Percentiles rank a stretch among this genome's conserved stretches.
Conservation (phyloP, 805 yeast species). For the Limtongia smithiae region DNA sequence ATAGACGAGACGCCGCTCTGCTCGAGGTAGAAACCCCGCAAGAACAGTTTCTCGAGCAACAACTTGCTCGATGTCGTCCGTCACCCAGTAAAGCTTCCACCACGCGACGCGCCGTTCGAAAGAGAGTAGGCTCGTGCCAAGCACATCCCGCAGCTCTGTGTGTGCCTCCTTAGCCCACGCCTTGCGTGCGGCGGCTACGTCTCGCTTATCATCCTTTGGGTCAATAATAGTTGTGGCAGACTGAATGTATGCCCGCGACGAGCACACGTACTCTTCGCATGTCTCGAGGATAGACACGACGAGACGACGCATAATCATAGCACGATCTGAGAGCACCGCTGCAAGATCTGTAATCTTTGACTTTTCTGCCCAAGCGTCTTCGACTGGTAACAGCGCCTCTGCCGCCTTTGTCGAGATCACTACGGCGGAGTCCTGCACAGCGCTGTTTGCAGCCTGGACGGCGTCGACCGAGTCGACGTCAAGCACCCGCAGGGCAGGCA, state of each 20-base stretch:
- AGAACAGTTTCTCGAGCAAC: slow-evolving; percentile 25
- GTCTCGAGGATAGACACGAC: slow-evolving; percentile 32
- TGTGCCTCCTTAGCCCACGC: slow-evolving; percentile 41
- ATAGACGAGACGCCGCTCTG: slow-evolving; percentile 34
- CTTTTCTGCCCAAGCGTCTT: slow-evolving; percentile 5
- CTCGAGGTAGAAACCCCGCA: slow-evolving; percentile 32
- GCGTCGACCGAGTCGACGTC: slow-evolving; percentile 3
- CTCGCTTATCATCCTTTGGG: slow-evolving; percentile 18
- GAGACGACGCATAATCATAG: slow-evolving; percentile 5
- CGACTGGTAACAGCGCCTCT: not conserved
- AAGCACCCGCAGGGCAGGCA: slow-evolving; percentile 21
- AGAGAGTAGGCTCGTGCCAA: slow-evolving; percentile 31
- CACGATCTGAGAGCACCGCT: slow-evolving; percentile 12
- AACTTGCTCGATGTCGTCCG: slow-evolving; percentile 39
- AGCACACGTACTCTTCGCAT: slow-evolving; percentile 33
- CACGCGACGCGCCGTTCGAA: slow-evolving; percentile 33
- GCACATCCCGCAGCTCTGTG: slow-evolving; percentile 38
- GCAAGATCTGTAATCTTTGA: slow-evolving; percentile 3
- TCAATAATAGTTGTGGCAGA: not conserved
- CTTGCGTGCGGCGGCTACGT: slow-evolving; percentile 27
- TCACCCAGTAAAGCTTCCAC: slow-evolving; percentile 39
- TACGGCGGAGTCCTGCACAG: slow-evolving; percentile 3
- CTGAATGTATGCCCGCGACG: slow-evolving; percentile 10
- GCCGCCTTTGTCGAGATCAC: slow-evolving; percentile 15
- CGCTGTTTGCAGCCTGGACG: not conserved